Evolutionary conservation across 1,139 yeast genomes (phyloP), one percentile per base, ranked within the genome.

Genomic region (Blastobotrys illinoisensis): DNA sequence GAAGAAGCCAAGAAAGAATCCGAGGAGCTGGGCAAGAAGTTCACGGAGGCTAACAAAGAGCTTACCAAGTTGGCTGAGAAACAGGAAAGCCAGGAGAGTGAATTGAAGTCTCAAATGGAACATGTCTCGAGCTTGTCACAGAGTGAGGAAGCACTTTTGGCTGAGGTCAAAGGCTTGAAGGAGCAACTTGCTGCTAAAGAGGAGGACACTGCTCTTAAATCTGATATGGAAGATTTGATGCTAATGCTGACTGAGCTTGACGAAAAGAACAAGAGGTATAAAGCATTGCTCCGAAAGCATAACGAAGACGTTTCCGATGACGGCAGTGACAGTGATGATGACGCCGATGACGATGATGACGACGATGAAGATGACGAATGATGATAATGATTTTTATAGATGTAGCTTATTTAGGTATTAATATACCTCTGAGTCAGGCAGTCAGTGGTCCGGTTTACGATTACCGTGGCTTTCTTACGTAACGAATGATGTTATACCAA

Each of bases 201-300:
- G 7, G 56, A 49, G 21, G 66, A 64, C 3, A 70, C 71, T 63
- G 86, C 82, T 14, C 80, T 85, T 0, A 81, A 77, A 61, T 67
- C 80, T 1, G 95, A 88, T 50, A 67, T 86, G 13, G 96, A 89
- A 64, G 96, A 88, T 56, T 70, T 88, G 58, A 80, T 88, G 84
- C 72, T 87, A 46, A 72, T 88, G 46, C 80, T 89, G 71, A 78
- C 86, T 13, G 95, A 87, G 48, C 72, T 87, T 65, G 95, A 87
- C 60, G 93, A 87, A 51, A 79, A 79, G 57, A 83, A 80, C 57
- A 76, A 77, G 40, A 76, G 75, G 61, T 87, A 88, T 67, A 85
- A 85, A 62, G 65, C 68, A 14, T 77, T 74, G 57, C 73, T 86
- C 36, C 75, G 74, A 56, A 72, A 68, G 0, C 64, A 83, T 36